Conservation (phyloP, 2,329 filamentous ascomycete species). For the Alternaria solani region DNA sequence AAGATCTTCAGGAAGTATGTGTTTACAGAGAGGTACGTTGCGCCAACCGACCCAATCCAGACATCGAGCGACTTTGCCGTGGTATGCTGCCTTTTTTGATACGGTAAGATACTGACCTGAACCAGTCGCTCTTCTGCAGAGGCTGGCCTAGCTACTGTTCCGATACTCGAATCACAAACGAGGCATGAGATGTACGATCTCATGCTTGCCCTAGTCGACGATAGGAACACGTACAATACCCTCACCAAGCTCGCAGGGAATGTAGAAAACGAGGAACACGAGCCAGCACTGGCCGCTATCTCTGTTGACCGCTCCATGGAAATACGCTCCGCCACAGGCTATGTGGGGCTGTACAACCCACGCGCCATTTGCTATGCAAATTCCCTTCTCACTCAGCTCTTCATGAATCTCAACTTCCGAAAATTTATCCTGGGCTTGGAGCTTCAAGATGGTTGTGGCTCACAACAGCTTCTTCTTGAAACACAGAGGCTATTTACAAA, state of each 20-base stretch:
- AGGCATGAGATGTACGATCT: conserved; percentile 50
- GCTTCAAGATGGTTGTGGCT: conserved; percentile 62
- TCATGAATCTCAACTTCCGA: conserved; percentile 92
- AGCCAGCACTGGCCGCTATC: conserved; percentile 65
- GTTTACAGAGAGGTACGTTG: conserved; percentile 38
- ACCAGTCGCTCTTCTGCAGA: conserved; percentile 18
- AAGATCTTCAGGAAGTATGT: conserved; percentile 48
- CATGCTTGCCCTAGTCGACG: conserved; percentile 44
- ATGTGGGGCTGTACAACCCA: conserved; percentile 88
- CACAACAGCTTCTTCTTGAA: conserved; percentile 75
- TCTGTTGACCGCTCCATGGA: conserved; percentile 69
- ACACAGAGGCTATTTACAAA: conserved; percentile 83
- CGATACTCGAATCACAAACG: conserved; percentile 48
- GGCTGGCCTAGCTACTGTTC: conserved; percentile 26
- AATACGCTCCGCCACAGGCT: conserved; percentile 79
- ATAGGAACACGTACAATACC: conserved; percentile 35
- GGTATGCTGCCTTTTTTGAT: neutral
- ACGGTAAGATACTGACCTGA: conserved; percentile 5
- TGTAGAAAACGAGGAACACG: conserved; percentile 44
- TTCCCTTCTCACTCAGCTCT: conserved; percentile 90
- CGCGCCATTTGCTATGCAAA: conserved; percentile 98
- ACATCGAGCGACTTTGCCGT: neutral
- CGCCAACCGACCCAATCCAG: neutral
- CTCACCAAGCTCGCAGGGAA: conserved; percentile 40
- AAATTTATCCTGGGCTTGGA: conserved; percentile 74